phyloP scores from a whole-genome alignment of 352 stramenopile genomes.

The Hyaloperonospora arabidopsidis region DNA sequence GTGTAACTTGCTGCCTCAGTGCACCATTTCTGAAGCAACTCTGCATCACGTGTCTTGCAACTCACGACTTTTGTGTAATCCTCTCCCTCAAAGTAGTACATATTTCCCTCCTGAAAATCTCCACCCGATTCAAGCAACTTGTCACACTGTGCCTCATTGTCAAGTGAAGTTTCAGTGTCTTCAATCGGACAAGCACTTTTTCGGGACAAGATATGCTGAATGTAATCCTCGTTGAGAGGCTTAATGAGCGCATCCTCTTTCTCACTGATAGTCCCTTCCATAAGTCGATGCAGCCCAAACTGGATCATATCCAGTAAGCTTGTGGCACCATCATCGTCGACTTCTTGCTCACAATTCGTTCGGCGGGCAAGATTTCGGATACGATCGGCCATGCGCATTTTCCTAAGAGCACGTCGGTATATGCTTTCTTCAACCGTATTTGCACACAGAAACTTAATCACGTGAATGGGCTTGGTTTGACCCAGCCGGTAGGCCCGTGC shows the following conservation, averaged over 20 bases:
- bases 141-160: constrained; percentile 29
- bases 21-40: constrained; percentile 36
- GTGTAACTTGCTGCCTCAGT: constrained; percentile 11
- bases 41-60: constrained; percentile 33
- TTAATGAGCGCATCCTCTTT: constrained; percentile 31
- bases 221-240: constrained; percentile 49
- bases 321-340: constrained; percentile 36
- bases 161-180: background rate
- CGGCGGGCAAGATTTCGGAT: constrained; percentile 58
- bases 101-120: constrained; percentile 66
- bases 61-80: constrained; percentile 47
- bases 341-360: constrained; percentile 15
- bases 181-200: constrained; percentile 12
- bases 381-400: constrained; percentile 66
- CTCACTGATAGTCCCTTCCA: constrained; percentile 33
- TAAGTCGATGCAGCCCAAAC: constrained; percentile 64
- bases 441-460: constrained; percentile 69
- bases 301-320: constrained; percentile 63
- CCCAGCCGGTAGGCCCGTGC: constrained; percentile 62
- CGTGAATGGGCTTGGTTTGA: constrained; percentile 69
- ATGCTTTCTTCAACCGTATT: constrained; percentile 78
- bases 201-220: constrained; percentile 38
- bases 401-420: constrained; percentile 57
- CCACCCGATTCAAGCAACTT: constrained; percentile 43
- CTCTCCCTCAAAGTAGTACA: constrained; percentile 80